These are phyloP conservation scores for Heimioporus sp. DNA, from an alignment of 768 basidiomycete genomes.

Conservation along the genomic window DNA sequence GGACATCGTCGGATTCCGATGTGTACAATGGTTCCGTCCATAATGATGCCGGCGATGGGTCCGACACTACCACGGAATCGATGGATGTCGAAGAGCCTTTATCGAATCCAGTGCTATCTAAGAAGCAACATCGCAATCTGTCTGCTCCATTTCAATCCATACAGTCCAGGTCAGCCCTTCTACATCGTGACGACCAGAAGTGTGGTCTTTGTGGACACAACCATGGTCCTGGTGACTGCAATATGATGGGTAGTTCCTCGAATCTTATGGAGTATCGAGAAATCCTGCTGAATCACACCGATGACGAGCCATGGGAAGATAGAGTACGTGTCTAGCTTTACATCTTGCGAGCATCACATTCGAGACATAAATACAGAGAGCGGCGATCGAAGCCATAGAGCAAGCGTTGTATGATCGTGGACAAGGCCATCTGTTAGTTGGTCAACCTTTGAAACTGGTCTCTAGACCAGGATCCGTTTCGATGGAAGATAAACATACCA, in stretches of 20 bases:
- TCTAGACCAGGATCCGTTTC: constrained; percentile 26
- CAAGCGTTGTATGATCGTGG: constrained; percentile 56
- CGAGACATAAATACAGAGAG: constrained; percentile 39
- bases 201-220: constrained; percentile 64
- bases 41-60: constrained; percentile 17
- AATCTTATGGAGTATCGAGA: constrained; percentile 69
- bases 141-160: background rate
- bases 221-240: constrained; percentile 53
- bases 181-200: constrained; percentile 6
- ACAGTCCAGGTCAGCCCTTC: constrained; percentile 3
- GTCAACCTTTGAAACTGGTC: constrained; percentile 63
- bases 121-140: constrained; percentile 4
- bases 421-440: constrained; percentile 51
- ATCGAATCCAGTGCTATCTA: background rate
- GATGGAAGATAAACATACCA: constrained; percentile 1
- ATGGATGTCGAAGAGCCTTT: constrained; percentile 15
- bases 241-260: constrained; percentile 62
- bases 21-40: constrained; percentile 29
- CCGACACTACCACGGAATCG: constrained; percentile 24
- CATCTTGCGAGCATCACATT: constrained; percentile 3
- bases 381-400: constrained; percentile 71
- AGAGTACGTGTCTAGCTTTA: constrained; percentile 43
- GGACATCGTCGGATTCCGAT: constrained; percentile 40
- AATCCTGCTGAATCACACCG: constrained; percentile 60
- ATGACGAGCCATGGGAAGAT: constrained; percentile 64